Percentiles rank a stretch among this genome's conserved stretches.
Evolutionary conservation across 306 rosid species (phyloP).

Genomic region (Styphnolobium japonicum): DNA sequence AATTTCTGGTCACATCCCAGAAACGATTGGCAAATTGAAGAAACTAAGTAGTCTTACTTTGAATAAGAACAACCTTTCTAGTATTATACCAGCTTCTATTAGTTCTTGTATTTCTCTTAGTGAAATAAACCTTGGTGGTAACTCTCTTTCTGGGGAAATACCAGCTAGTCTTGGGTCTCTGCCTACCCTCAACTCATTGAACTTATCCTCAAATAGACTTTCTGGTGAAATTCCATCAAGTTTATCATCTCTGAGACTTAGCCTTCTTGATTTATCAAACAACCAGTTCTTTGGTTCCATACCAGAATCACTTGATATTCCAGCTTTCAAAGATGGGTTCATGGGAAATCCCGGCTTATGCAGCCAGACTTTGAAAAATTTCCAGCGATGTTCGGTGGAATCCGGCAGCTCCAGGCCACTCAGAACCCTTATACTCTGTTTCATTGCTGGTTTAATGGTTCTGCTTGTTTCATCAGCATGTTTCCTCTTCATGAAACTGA

Average conservation of each 20-base stretch:
- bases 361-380: constrained; percentile 41
- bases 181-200: constrained; percentile 65
- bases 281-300: constrained; percentile 61
- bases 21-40: constrained; percentile 59
- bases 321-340: constrained; percentile 60
- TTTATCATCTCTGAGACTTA: constrained; percentile 54
- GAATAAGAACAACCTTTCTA: constrained; percentile 59
- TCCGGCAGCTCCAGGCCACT: constrained; percentile 22
- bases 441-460: constrained; percentile 45
- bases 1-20: constrained; percentile 65
- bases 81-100: constrained; percentile 63
- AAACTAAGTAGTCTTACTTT: constrained; percentile 47
- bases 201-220: constrained; percentile 69
- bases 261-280: constrained; percentile 77
- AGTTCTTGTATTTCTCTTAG: constrained; percentile 64
- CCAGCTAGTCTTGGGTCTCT: constrained; percentile 65
- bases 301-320: constrained; percentile 60
- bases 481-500: constrained; percentile 46
- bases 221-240: constrained; percentile 65
- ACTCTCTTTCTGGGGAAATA: constrained; percentile 56
- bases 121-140: constrained; percentile 58
- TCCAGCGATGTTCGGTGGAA: constrained; percentile 47
- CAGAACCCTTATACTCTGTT: constrained; percentile 41
- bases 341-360: constrained; percentile 80
- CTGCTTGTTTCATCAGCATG: constrained; percentile 38